Evolutionary conservation across 2,329 filamentous ascomycete species (phyloP), one percentile per base, ranked within the genome.

Genomic region (Ophiobolus disseminans): DNA sequence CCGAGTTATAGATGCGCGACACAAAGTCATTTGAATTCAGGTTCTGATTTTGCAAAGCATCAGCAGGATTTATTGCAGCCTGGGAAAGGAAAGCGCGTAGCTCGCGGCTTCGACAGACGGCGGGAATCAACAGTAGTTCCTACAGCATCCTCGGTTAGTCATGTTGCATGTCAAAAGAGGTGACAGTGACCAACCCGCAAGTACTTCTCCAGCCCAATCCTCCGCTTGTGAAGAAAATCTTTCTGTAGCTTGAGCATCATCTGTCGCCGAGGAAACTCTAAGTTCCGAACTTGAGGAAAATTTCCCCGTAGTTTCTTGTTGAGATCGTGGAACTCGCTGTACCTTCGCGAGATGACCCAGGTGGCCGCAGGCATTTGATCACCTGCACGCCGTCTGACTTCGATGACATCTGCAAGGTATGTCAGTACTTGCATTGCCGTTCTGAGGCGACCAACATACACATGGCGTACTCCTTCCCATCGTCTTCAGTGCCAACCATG

Each of bases 301-400:
- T 88, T 85, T 30, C 86, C 82, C 43, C 94, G 87, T 20, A 99
- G 81, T 45, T 88, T 88, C 69, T 97, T 94, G 69, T 99, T 91
- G 14, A 99, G 83, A 56, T 97, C 92, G 63, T 96, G 91, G 65
- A 99, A 99, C 73, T 97, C 93, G 75, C 91, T 96, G 70, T 99
- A 99, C 58, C 94, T 84, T 47, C 93, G 85, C n/a, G 90, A 89
- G 34, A 99, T 86, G 11, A 88, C 85, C 94, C 94, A 99, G 3
- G 90, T 89, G 0, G 93, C 93, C n/a, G 93, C 91, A 3, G 92
- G 90, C 89, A 97, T 96, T 72, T 96, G 90, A 66, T 97, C 93
- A 13, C 92, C 93, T 2, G 92, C 91, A 64, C 92, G 88, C 49
- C 93, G 83, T 60, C 89, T 87, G 3, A 99, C 93, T 73, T 99